Percentiles rank a stretch among this genome's conserved stretches.
phyloP scores from a whole-genome alignment of 2,329 filamentous ascomycete species.

The Aspergillus clavatus region DNA sequence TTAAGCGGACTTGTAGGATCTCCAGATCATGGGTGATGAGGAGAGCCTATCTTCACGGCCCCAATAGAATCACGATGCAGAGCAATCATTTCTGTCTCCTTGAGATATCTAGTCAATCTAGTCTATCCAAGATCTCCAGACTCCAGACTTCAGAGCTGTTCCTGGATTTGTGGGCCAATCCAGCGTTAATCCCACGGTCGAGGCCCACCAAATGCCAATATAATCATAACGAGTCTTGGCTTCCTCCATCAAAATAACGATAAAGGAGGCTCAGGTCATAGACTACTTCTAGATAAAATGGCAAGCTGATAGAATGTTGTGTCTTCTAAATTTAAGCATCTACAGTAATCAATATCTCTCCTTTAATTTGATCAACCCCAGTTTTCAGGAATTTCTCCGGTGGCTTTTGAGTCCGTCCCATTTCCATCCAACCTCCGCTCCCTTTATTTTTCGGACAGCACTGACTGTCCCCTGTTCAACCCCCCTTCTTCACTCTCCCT shows the following conservation, averaged over 20 bases:
- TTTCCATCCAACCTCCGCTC: background rate
- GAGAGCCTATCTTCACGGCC: no score
- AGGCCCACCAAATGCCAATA: constrained; percentile 7
- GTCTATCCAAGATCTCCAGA: no score
- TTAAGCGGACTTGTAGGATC: no score
- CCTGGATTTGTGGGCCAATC: background rate
- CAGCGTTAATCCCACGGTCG: constrained; percentile 1
- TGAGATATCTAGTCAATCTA: no score
- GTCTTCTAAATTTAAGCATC: background rate
- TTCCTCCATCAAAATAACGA: background rate
- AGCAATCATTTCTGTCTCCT: no score
- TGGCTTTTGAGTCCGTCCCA: constrained; percentile 10
- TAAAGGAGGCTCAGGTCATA: no score
- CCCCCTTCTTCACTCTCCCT: constrained; percentile 4
- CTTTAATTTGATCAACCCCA: background rate
- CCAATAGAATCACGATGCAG: no score
- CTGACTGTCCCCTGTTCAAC: background rate
- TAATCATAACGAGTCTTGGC: background rate
- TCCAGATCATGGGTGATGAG: no score
- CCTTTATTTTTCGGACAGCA: background rate
- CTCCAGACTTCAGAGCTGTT: background rate
- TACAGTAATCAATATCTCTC: background rate
- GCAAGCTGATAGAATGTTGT: no score
- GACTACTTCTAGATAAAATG: no score
- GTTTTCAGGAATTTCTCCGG: constrained; percentile 9